phyloP scores from a whole-genome alignment of 2,329 filamentous ascomycete species.

The Aureobasidium musti region DNA sequence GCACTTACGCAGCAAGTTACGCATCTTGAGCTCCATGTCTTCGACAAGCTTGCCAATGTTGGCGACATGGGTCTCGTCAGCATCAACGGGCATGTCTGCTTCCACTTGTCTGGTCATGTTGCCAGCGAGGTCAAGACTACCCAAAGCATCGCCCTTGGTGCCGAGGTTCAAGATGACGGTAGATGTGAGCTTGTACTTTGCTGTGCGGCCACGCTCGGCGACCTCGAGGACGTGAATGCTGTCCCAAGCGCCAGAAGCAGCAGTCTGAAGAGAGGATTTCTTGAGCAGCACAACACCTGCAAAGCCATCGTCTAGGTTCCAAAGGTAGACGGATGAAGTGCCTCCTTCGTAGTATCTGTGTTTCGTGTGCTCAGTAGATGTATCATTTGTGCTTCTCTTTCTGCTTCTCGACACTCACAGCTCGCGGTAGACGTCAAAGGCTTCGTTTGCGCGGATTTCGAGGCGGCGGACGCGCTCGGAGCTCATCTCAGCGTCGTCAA shows the following conservation, averaged over 20 bases:
- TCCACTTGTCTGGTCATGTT: conserved; percentile 99
- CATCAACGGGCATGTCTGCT: conserved; percentile 74
- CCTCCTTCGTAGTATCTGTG: conserved; percentile 86
- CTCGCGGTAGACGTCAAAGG: conserved; percentile 95
- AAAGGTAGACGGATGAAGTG: conserved; percentile 94
- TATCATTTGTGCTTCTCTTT: background rate
- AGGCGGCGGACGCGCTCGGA: conserved; percentile 90
- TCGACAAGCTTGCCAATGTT: conserved; percentile 94
- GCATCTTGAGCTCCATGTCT: conserved; percentile 99
- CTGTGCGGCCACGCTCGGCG: conserved; percentile 72
- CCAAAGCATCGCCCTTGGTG: conserved; percentile 66
- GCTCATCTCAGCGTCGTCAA: conserved; percentile 75
- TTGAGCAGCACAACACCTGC: conserved; percentile 94
- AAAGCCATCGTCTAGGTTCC: conserved; percentile 97
- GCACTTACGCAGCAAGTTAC: conserved; percentile 74
- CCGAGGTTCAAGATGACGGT: conserved; percentile 92
- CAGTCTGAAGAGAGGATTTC: conserved; percentile 56
- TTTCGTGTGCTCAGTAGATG: background rate
- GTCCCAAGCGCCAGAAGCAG: conserved; percentile 83
- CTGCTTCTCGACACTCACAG: conserved; percentile 54
- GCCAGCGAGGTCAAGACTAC: conserved; percentile 87
- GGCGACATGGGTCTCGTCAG: conserved; percentile 68
- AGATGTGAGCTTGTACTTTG: conserved; percentile 96
- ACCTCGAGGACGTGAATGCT: conserved; percentile 99
- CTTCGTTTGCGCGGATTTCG: conserved; percentile 91